A percentile compares a stretch with the other conserved stretches of the same genome.
Evolutionary conservation across 495 filamentous ascomycete genomes (phyloP).

Genomic region (Glonium stellatum): DNA sequence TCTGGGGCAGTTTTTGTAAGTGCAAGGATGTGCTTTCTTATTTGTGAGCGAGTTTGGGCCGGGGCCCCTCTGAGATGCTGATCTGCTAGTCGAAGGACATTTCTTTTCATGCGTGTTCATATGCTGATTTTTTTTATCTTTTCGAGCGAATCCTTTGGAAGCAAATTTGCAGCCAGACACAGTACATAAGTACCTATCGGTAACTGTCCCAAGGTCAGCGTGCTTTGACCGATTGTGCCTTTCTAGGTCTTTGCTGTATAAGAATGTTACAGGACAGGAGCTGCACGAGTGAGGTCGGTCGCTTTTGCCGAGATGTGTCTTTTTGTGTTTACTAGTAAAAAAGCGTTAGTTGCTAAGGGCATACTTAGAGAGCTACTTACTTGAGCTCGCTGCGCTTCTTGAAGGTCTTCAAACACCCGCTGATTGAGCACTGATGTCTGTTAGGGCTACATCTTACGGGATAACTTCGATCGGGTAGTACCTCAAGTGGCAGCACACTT

Average conservation of each 20-base stretch:
- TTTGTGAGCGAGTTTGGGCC: background rate
- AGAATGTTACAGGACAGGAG: background rate
- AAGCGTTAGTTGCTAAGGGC: background rate
- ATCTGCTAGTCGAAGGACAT: background rate
- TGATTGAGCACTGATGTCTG: too few relatives aligned
- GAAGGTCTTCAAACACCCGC: too few relatives aligned
- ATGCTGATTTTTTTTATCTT: background rate
- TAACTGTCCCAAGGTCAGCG: background rate
- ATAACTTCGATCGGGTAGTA: too few relatives aligned
- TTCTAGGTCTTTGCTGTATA: background rate
- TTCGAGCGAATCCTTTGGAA: background rate
- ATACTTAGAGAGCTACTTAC: background rate
- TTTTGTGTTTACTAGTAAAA: background rate
- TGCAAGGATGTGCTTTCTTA: background rate
- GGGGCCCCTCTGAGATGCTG: background rate
- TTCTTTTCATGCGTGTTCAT: background rate
- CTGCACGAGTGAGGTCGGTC: background rate
- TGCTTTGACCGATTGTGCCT: background rate
- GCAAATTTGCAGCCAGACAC: background rate
- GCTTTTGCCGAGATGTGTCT: background rate
- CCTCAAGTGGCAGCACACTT: too few relatives aligned
- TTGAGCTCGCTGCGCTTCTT: background rate
- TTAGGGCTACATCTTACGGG: too few relatives aligned
- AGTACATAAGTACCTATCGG: background rate
- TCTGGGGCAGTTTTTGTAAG: background rate